These are phyloP conservation scores for Ceratocystis papillata DNA, from an alignment of 2,329 filamentous ascomycete species.

Conservation along the genomic window DNA sequence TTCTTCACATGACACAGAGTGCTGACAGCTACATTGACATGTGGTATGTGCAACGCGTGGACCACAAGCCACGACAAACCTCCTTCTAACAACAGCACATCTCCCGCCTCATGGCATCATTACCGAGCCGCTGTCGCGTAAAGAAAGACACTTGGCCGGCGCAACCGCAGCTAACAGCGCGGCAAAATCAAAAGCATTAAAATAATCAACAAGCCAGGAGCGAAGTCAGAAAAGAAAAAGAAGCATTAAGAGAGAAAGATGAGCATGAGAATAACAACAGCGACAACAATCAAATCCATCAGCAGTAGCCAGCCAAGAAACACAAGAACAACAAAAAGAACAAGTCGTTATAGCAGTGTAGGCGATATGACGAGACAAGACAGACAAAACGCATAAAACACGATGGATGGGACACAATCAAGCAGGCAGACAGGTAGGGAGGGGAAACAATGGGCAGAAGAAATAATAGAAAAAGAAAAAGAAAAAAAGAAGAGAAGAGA, in stretches of 20 bases:
- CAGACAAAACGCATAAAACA: too few species aligned
- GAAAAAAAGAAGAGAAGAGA: not conserved
- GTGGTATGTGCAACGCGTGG: too few species aligned
- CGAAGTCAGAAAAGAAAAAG: not conserved
- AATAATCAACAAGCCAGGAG: not conserved
- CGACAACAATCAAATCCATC: not conserved
- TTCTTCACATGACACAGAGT: too few species aligned
- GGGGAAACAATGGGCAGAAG: not conserved
- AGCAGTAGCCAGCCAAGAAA: not conserved
- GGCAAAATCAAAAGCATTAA: not conserved
- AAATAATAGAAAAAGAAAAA: not conserved
- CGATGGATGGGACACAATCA: not conserved
- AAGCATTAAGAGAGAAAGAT: not conserved
- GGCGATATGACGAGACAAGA: too few species aligned
- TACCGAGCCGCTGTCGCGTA: too few species aligned
- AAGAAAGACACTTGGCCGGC: too few species aligned
- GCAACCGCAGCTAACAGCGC: not conserved
- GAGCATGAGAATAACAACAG: too few species aligned
- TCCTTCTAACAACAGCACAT: too few species aligned
- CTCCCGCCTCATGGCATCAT: too few species aligned
- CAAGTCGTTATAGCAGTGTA: not conserved
- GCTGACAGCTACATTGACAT: too few species aligned
- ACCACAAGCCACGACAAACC: too few species aligned
- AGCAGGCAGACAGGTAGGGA: not conserved
- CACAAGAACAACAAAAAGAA: conserved; percentile 5